These are phyloP conservation scores for Eucalyptus cladocalyx DNA, from an alignment of 345 rosid species.

Conservation along the genomic window DNA sequence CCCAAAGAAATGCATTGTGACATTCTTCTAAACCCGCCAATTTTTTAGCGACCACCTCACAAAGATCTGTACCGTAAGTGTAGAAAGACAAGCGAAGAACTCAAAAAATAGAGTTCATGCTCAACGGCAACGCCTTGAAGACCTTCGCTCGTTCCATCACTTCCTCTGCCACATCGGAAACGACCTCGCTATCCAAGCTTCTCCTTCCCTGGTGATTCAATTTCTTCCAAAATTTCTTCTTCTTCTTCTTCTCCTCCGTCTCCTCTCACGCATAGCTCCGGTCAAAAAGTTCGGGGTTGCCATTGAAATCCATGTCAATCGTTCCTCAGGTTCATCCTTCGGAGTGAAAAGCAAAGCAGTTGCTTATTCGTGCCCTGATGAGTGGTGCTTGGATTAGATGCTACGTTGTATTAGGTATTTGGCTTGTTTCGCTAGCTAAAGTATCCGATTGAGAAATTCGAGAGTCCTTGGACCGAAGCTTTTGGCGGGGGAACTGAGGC, in stretches of 20 bases:
- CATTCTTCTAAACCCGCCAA: no score
- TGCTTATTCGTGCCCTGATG: neutral
- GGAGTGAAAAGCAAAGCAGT: neutral
- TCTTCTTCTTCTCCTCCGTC: neutral
- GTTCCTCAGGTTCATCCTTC: neutral
- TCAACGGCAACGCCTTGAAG: slow-evolving; percentile 68
- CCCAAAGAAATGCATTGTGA: no score
- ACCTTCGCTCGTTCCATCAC: slow-evolving; percentile 53
- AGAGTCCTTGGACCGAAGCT: neutral
- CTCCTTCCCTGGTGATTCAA: slow-evolving; percentile 10
- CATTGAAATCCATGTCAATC: neutral
- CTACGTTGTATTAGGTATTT: neutral
- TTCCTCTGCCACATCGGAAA: slow-evolving; percentile 68
- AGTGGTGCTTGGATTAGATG: neutral
- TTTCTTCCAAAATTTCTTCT: no score
- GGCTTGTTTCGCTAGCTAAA: neutral
- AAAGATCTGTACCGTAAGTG: neutral
- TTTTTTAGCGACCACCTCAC: no score
- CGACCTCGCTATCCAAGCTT: slow-evolving; percentile 75
- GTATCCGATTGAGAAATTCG: neutral
- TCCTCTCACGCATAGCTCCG: neutral
- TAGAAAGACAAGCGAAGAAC: neutral
- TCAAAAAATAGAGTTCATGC: slow-evolving; percentile 41
- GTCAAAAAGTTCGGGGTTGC: neutral
- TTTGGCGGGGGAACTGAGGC: no score